Percentiles rank a stretch among this genome's conserved stretches.
These are phyloP conservation scores for Backusella parvicylindrica DNA, from an alignment of 192 early-diverging fungal species.

Conservation along the genomic window DNA sequence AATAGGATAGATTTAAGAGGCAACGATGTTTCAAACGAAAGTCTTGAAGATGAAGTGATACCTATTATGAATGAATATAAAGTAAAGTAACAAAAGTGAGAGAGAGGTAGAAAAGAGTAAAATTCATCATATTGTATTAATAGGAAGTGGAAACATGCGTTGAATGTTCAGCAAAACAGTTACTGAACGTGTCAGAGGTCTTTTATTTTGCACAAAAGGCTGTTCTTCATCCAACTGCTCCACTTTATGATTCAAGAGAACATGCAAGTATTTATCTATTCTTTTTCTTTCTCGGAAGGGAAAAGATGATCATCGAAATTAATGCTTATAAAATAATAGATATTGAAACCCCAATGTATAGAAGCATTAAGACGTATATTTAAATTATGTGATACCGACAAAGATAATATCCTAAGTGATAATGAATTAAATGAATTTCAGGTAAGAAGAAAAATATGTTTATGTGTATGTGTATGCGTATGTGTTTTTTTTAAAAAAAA, in stretches of 20 bases:
- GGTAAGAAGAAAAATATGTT: conserved; percentile 35
- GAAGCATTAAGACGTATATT: conserved; percentile 93
- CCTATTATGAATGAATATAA: conserved; percentile 99
- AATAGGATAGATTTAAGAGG: conserved; percentile 89
- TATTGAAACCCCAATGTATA: conserved; percentile 83
- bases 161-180: conserved; percentile 95
- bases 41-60: conserved; percentile 89
- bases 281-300: too few species aligned
- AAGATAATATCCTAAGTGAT: conserved; percentile 87
- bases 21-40: conserved; percentile 74
- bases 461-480: neutral
- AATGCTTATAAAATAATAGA: conserved; percentile 23
- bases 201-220: conserved; percentile 99
- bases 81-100: conserved; percentile 43
- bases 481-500: neutral
- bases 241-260: conserved; percentile 92
- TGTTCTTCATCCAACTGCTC: conserved; percentile 93
- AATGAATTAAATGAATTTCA: conserved; percentile 96
- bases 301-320: neutral
- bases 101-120: neutral
- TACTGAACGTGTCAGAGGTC: conserved; percentile 94
- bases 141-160: conserved; percentile 98
- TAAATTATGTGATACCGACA: conserved; percentile 91
- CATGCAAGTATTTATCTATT: conserved; percentile 52
- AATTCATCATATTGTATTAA: too few species aligned